phyloP scores from a whole-genome alignment of 345 rosid species.

The Cardamine chenopodiifolia region DNA sequence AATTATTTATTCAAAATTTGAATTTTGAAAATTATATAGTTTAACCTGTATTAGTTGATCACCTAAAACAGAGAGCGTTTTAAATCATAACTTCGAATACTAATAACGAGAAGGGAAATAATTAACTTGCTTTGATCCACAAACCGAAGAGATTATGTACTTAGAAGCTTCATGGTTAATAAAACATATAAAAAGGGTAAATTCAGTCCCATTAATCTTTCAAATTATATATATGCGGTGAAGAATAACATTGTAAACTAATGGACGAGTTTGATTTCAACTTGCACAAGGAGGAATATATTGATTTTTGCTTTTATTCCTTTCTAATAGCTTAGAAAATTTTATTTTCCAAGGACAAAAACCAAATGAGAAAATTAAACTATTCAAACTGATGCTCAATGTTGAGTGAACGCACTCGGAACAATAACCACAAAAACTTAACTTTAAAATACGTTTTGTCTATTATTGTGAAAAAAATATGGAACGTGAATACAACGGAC shows the following conservation, averaged over 20 bases:
- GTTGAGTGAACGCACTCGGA: not conserved
- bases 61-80: not conserved
- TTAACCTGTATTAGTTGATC: no score
- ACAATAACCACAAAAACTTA: conserved; percentile 4
- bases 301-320: not conserved
- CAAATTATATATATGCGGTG: conserved; percentile 13
- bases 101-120: not conserved
- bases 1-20: no score
- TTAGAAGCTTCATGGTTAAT: not conserved
- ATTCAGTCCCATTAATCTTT: not conserved
- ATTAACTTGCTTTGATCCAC: not conserved
- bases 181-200: not conserved
- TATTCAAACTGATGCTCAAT: not conserved
- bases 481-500: conserved; percentile 12
- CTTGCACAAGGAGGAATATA: conserved; percentile 16
- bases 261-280: conserved; percentile 27
- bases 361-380: not conserved
- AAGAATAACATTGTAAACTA: not conserved
- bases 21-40: no score
- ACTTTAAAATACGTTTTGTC: not conserved
- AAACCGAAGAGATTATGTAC: not conserved
- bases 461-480: conserved; percentile 2
- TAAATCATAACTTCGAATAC: not conserved
- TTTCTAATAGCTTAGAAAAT: not conserved
- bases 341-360: not conserved